Evolutionary conservation across 345 rosid species (phyloP), one percentile per base, ranked within the genome.

Genomic region (Stellera chamaejasme): DNA sequence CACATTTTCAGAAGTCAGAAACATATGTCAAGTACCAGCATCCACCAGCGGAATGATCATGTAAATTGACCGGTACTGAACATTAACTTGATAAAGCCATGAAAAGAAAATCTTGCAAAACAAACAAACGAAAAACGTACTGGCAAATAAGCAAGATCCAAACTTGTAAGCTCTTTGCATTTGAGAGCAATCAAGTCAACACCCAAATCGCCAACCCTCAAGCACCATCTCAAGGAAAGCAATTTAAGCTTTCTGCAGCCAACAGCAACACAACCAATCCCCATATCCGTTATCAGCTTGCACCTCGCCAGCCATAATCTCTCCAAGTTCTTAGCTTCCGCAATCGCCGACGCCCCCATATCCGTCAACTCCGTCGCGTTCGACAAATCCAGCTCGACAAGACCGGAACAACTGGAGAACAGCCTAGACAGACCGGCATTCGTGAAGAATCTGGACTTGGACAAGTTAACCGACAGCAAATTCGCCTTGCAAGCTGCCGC

Each of bases 201-300:
- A 50, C 79, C 82, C 64, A 74, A 71, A 71, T 77, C 82, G 51
- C 64, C 73, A 42, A 77, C 61, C n/a, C 75, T 67, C 9, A 77
- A 62, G 45, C 82, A 77, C 79, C 82, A 77, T 55, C 74, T 74
- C 70, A 77, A 61, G 75, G 75, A 58, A 16, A 78, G 73, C n/a
- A 49, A 48, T 43, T 15, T 74, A 9, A 78, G 54, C 69, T 72
- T 78, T 62, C 66, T 54, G 39, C 82, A 78, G 3, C 79, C 79
- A 15, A 75, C 77, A 1, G 79, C 82, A 11, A 78, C 69, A 11
- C 82, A 75, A 43, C 79, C 79, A 13, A 77, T 77, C 43, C 79
- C 82, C 79, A 77, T 71, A 51, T 77, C 82, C 25, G 82, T 74
- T 14, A 77, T 53, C 63, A 58, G 16, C 70, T 77, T 77, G 51